These are phyloP conservation scores for Botrytis medusae DNA, from an alignment of 2,329 filamentous ascomycete species.

Conservation along the genomic window DNA sequence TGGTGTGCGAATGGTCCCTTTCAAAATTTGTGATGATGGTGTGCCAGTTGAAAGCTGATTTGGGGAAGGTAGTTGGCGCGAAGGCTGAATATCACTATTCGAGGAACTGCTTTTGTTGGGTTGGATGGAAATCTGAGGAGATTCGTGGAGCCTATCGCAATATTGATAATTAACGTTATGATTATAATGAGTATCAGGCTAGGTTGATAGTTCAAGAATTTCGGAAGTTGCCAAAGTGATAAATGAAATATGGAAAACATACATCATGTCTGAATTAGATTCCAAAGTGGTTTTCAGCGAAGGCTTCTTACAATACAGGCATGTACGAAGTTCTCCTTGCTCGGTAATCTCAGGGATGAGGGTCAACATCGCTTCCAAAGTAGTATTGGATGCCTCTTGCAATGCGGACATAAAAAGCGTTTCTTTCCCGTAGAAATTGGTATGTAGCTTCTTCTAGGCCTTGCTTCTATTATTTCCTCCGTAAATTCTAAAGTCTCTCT, in stretches of 20 bases:
- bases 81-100: neutral
- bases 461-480: neutral
- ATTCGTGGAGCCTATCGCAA: neutral
- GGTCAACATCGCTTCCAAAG: neutral
- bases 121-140: neutral
- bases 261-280: neutral
- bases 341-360: neutral
- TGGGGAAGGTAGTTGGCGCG: neutral
- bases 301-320: neutral
- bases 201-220: neutral
- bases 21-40: neutral
- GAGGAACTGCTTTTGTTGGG: neutral
- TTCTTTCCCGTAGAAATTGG: neutral
- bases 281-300: neutral
- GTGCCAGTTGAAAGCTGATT: neutral
- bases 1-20: neutral
- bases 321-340: neutral
- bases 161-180: neutral
- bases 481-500: neutral
- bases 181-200: neutral
- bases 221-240: neutral
- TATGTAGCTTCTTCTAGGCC: neutral
- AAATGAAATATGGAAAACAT: neutral
- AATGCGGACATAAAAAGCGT: neutral
- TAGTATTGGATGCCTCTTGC: neutral